These are phyloP conservation scores for Penicillium rolfsii DNA, from an alignment of 2,329 filamentous ascomycete species.

Conservation along the genomic window DNA sequence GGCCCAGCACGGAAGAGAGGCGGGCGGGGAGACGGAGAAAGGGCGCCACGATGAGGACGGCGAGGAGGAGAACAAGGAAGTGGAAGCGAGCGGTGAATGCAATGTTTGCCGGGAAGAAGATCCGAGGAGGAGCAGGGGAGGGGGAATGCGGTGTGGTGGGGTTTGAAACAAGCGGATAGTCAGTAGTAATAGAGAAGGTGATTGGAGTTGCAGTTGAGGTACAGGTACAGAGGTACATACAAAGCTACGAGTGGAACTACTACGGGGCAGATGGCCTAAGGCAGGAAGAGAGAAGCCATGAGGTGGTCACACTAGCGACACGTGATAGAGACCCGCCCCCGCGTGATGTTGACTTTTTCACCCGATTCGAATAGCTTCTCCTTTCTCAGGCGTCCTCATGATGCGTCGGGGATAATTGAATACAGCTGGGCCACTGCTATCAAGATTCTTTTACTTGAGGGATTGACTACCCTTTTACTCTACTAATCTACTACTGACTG, in stretches of 20 bases:
- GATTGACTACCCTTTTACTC: not conserved
- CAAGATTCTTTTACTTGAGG: not conserved
- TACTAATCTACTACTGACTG: not conserved
- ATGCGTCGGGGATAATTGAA: not conserved
- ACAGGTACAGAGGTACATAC: not conserved
- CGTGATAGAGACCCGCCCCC: not conserved
- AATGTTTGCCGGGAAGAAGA: slow-evolving; percentile 20
- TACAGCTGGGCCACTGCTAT: not conserved
- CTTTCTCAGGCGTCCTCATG: not conserved
- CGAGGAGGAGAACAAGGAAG: slow-evolving; percentile 39
- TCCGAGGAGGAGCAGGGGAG: not conserved
- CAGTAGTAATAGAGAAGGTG: not conserved
- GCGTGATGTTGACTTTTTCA: slow-evolving; percentile 1
- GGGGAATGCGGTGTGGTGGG: slow-evolving; percentile 27
- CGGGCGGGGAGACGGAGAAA: slow-evolving; percentile 46
- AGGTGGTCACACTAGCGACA: not conserved
- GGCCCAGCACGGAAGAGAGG: slow-evolving; percentile 48
- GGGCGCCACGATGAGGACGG: slow-evolving; percentile 53
- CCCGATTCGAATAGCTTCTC: not conserved
- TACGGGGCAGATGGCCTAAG: not conserved
- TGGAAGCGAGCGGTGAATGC: slow-evolving; percentile 25
- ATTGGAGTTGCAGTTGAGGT: not conserved
- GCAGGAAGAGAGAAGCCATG: not conserved
- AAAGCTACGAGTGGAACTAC: not conserved
- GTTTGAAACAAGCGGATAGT: slow-evolving; percentile 5